Conservation (phyloP, 257 asterid genomes). For the Eustoma russellianum region DNA sequence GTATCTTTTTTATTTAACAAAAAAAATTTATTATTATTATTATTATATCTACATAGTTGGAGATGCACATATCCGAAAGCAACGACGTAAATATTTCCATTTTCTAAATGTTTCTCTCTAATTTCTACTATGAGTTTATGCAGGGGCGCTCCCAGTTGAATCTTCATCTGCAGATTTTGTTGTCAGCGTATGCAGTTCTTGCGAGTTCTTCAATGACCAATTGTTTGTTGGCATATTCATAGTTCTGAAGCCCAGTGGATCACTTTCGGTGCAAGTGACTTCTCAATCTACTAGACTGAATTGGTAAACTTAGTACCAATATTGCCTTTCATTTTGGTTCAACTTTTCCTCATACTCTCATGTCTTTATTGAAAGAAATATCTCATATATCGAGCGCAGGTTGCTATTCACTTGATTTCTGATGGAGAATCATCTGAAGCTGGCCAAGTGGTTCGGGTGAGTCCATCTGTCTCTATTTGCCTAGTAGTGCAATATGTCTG, state of each 20-base stretch:
- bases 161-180: slow-evolving; percentile 48
- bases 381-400: slow-evolving; percentile 61
- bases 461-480: slow-evolving; percentile 12
- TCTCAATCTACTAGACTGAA: slow-evolving; percentile 30
- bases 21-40: too few species aligned
- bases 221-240: slow-evolving; percentile 43
- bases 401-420: slow-evolving; percentile 69
- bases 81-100: neutral
- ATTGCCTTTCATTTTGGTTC: neutral
- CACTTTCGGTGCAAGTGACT: slow-evolving; percentile 29
- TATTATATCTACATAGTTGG: too few species aligned
- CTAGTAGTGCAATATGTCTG: neutral
- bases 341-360: slow-evolving; percentile 3
- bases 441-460: slow-evolving; percentile 49
- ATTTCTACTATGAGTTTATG: slow-evolving; percentile 3
- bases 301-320: slow-evolving; percentile 17
- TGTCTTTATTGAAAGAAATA: slow-evolving; percentile 33
- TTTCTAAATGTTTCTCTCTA: neutral
- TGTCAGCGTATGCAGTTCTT: slow-evolving; percentile 34
- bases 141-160: slow-evolving; percentile 49
- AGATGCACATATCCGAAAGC: too few species aligned
- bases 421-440: slow-evolving; percentile 44
- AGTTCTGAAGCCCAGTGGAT: slow-evolving; percentile 71
- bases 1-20: too few species aligned
- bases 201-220: slow-evolving; percentile 46